Evolutionary conservation across 2,329 filamentous ascomycete species (phyloP).

Genomic region (Sarocladium strictum): DNA sequence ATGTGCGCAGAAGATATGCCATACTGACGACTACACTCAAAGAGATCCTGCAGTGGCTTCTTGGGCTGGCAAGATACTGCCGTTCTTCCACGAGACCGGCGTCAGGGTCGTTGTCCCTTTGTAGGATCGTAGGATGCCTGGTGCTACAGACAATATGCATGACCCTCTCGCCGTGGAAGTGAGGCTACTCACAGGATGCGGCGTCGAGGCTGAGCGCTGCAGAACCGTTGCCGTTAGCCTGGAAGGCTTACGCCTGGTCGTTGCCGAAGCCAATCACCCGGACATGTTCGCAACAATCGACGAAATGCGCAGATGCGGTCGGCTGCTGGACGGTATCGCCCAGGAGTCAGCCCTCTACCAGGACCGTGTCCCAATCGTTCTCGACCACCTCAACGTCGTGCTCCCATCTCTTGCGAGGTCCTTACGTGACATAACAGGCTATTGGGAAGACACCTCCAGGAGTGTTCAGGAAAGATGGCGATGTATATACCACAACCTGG

Average conservation of each 20-base stretch:
- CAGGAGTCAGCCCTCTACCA: constrained; percentile 48
- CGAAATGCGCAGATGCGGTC: constrained; percentile 37
- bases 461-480: constrained; percentile 48
- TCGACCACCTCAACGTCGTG: constrained; percentile 50
- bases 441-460: constrained; percentile 44
- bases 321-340: constrained; percentile 46
- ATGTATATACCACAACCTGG: constrained; percentile 44
- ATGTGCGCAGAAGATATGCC: neutral
- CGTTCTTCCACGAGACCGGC: neutral
- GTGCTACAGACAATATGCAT: constrained; percentile 19
- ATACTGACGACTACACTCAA: neutral
- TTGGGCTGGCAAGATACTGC: neutral
- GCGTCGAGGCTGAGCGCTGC: constrained; percentile 46
- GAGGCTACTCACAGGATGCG: constrained; percentile 46
- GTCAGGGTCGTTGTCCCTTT: constrained; percentile 10
- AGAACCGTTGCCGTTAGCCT: constrained; percentile 41
- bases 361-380: constrained; percentile 41
- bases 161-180: constrained; percentile 21
- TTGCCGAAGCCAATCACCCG: constrained; percentile 38
- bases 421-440: constrained; percentile 44
- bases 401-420: constrained; percentile 49
- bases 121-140: neutral
- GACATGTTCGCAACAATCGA: constrained; percentile 42
- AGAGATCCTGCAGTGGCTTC: neutral
- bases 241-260: constrained; percentile 39